Percentiles rank a stretch among this genome's conserved stretches.
phyloP scores from a whole-genome alignment of 1,284 basidiomycete species.

The Boletus smithii region DNA sequence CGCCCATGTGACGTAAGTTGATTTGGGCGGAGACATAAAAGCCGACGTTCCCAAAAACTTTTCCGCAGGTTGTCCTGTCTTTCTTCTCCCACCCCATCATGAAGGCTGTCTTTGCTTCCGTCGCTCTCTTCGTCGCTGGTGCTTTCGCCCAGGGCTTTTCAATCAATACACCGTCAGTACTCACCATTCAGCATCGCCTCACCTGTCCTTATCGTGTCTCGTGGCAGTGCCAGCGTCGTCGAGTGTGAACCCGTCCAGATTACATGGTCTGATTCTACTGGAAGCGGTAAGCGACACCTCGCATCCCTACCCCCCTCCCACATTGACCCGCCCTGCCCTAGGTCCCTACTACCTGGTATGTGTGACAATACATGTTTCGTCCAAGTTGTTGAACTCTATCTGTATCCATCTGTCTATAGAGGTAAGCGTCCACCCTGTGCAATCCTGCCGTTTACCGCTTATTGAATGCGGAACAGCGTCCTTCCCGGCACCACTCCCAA shows the following conservation, averaged over 20 bases:
- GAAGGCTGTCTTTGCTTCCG: slow-evolving; percentile 42
- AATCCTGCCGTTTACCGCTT: not conserved
- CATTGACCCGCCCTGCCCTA: slow-evolving; percentile 21
- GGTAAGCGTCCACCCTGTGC: slow-evolving; percentile 8
- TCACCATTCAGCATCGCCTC: not conserved
- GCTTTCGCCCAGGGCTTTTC: slow-evolving; percentile 40
- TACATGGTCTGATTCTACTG: slow-evolving; percentile 49
- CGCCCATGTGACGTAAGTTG: slow-evolving; percentile 4
- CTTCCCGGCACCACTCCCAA: slow-evolving; percentile 40
- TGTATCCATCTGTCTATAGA: slow-evolving; percentile 17
- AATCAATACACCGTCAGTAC: slow-evolving; percentile 58
- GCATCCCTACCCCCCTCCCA: not conserved
- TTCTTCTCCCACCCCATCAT: slow-evolving; percentile 31
- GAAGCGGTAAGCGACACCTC: slow-evolving; percentile 42
- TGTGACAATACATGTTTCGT: slow-evolving; percentile 13
- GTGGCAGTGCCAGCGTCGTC: slow-evolving; percentile 33
- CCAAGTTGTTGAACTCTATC: slow-evolving; percentile 1
- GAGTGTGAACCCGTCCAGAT: slow-evolving; percentile 52
- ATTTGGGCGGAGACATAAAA: slow-evolving; percentile 36
- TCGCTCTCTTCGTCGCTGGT: slow-evolving; percentile 39
- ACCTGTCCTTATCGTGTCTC: slow-evolving; percentile 12
- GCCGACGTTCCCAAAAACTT: slow-evolving; percentile 2
- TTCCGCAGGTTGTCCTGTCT: slow-evolving; percentile 19
- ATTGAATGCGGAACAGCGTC: slow-evolving; percentile 34
- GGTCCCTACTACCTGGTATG: slow-evolving; percentile 55